Base-by-base conservation (phyloP, 148 eudicot species). In the Rhododendron ferrugineum region DNA sequence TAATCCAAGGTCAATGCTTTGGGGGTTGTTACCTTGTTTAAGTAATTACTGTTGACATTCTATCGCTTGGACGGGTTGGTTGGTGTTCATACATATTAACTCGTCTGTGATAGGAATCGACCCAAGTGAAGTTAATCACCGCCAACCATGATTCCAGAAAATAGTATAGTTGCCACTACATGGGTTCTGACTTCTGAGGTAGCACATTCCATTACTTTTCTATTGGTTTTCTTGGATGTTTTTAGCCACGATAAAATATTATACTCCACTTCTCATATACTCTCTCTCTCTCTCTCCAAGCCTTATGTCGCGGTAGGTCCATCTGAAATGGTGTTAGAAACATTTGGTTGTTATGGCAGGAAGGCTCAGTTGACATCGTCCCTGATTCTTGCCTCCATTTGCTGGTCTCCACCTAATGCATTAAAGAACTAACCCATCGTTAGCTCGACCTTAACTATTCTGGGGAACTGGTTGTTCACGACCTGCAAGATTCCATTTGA, bases 1-100 rank as follows among this genome's bases (percentile, higher is more conserved):
- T 72, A 18, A 79, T 85, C 49, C 9, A 34, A 11, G 44, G 85
- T 86, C 87, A 86, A 86, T 82, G 87, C 40, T 47, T 82, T 74
- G 85, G 85, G 37, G 60, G 50, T 20, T 86, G 82, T 76, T 28
- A 82, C 26, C 52, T 86, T 34, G 70, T 8, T 64, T 22, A 46
- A 81, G 66, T 1, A 60, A 64, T 64, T 64, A 28, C 13, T 62
- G 11, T 64, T n/a, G 13, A 64, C 70, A 64, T 64, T 23, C 11
- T 2, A 16, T 54, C 7, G 22, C 60, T 54, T 16, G 60, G 60
- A 54, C 20, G 20, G 15, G 18, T 15, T 54, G 20, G 2, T 54
- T 0, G 58, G 58, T 54, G 58, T 0, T 50, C 54, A 11, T 50
- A 2, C 54, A 50, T 13, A 0, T 50, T 50, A 50, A 50, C 66